Evolutionary conservation across 2,329 filamentous ascomycete genomes (phyloP).

Genomic region (Pseudogymnoascus sp.): DNA sequence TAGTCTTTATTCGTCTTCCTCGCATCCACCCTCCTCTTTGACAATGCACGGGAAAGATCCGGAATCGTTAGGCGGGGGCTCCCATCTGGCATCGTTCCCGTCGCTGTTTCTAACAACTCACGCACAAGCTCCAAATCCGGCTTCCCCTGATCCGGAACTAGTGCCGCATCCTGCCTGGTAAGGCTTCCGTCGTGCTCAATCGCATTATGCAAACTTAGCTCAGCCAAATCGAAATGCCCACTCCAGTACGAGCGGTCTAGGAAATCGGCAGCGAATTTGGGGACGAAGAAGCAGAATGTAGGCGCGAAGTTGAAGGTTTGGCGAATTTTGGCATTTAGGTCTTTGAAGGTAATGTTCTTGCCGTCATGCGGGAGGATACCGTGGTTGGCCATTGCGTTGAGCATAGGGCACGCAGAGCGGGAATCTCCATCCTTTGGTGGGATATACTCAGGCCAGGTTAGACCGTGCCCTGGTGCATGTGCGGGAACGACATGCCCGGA

Average conservation of each 20-base stretch:
- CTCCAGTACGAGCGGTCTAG: conserved; percentile 17
- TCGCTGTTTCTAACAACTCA: conserved; percentile 28
- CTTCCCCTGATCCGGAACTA: conserved; percentile 30
- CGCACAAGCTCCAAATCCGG: conserved; percentile 30
- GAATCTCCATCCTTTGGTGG: conserved; percentile 30
- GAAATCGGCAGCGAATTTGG: conserved; percentile 19
- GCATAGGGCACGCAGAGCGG: conserved; percentile 30
- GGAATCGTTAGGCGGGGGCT: conserved; percentile 27
- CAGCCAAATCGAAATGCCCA: conserved; percentile 14
- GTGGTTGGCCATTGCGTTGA: conserved; percentile 36
- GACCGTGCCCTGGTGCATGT: conserved; percentile 27
- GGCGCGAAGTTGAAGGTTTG: conserved; percentile 17
- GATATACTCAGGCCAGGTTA: conserved; percentile 31
- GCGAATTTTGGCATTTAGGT: conserved; percentile 12
- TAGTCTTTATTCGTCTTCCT: conserved; percentile 30
- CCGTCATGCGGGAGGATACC: conserved; percentile 34
- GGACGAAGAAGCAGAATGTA: conserved; percentile 16
- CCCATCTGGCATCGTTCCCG: conserved; percentile 28
- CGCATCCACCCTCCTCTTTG: conserved; percentile 26
- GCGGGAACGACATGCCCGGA: conserved; percentile 29
- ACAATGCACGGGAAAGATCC: conserved; percentile 27
- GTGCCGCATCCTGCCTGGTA: conserved; percentile 28
- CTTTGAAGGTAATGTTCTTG: conserved; percentile 25
- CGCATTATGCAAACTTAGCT: conserved; percentile 14
- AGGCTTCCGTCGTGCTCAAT: conserved; percentile 17